These are phyloP conservation scores for Endocladia muricata DNA, from an alignment of 31 red algal genomes.

Conservation along the genomic window DNA sequence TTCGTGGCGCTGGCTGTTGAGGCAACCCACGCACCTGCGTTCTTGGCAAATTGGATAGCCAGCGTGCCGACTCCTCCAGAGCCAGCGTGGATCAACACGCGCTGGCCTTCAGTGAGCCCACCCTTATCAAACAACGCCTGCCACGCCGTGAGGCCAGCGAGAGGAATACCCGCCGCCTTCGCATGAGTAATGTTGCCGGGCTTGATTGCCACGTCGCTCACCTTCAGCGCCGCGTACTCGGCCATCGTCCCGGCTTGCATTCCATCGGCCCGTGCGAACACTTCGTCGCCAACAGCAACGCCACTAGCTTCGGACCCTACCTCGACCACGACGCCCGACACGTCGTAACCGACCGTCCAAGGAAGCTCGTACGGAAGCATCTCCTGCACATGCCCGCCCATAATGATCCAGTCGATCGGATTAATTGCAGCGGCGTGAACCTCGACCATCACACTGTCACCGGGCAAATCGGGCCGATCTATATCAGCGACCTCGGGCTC, in stretches of 20 bases:
- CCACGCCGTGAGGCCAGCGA: slow-evolving; percentile 36
- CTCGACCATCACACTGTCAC: no score
- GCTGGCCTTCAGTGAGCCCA: slow-evolving; percentile 24
- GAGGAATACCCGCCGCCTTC: slow-evolving; percentile 49
- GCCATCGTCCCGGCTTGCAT: slow-evolving; percentile 53
- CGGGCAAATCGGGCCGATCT: no score
- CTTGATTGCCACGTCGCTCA: slow-evolving; percentile 4
- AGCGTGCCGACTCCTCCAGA: slow-evolving; percentile 59
- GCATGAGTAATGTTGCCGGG: slow-evolving; percentile 23
- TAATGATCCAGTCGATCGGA: no score
- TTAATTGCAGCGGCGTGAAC: no score
- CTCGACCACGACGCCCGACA: slow-evolving; percentile 40
- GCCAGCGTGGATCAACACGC: slow-evolving; percentile 59
- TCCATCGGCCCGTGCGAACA: slow-evolving; percentile 54
- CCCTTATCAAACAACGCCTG: slow-evolving; percentile 33
- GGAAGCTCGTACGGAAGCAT: no score
- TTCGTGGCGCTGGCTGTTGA: slow-evolving; percentile 47
- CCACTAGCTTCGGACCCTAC: slow-evolving; percentile 4
- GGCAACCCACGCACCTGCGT: slow-evolving; percentile 11
- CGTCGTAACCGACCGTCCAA: slow-evolving; percentile 60
- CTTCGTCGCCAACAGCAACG: slow-evolving; percentile 33
- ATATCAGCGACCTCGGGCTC: no score
- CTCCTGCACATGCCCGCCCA: no score
- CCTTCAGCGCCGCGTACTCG: slow-evolving; percentile 41
- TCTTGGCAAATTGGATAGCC: slow-evolving; percentile 54